Base-by-base conservation (phyloP, 192 early-diverging fungal species). In the Backusella macrospora region DNA sequence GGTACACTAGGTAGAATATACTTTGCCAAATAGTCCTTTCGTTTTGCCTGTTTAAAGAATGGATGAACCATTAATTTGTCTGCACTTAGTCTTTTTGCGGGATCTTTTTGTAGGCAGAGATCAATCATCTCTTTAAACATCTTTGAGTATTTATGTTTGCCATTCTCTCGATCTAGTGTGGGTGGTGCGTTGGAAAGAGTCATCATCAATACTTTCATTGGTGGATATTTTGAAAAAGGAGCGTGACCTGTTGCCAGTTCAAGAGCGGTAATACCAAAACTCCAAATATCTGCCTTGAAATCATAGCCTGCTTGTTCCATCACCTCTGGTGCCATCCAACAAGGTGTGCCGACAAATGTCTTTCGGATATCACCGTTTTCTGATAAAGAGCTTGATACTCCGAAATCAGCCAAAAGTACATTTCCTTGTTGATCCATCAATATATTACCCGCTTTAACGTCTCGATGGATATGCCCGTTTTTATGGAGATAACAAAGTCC, bases 281-380 rank as follows among this genome's bases (percentile, higher is more conserved):
- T 90, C 94, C 94, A 96, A 71, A 96, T 94, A 75, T 96, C 94
- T 1, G 94, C 94, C 72, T 94, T 94, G 74, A 88, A 94, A 76
- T 95, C 89, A 79, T 96, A 96, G 3, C 91, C 93, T 13, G 88
- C 87, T 73, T 96, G 94, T 71, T 96, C 92, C 94, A 96, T 96
- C 34, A 96, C 93, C 73, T 96, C 87, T 5, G 93, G 87, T 40
- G 90, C 86, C 88, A 91, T 87, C 85, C 85, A 88, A 48, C 87
- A 88, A 15, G 87, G 87, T n/a, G 90, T 91, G 16, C 90, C 90
- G 12, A 91, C 90, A 81, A 91, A 91, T 15, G 90, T 91, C 77
- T 86, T 89, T 52, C 90, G 82, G 64, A 79, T 73, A 29, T 90
- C 90, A 1, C 88, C 90, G 48, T 79, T 88, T 66, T 91, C 90